phyloP scores from a whole-genome alignment of 1,284 basidiomycete species.

The Cryptococcus depauperatus region DNA sequence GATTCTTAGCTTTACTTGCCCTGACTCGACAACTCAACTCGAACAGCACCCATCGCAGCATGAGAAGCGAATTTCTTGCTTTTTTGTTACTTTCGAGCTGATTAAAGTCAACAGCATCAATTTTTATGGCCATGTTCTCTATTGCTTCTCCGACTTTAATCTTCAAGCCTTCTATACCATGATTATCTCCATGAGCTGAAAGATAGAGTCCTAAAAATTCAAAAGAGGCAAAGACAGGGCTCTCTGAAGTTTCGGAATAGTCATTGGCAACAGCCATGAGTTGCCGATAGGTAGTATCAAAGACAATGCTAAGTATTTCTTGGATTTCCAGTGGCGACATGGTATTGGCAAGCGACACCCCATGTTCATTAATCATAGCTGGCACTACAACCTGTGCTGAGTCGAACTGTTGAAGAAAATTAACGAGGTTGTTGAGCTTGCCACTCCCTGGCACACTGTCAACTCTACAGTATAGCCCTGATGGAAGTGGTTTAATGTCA shows the following conservation, averaged over 20 bases:
- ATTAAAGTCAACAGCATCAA: slow-evolving; percentile 16
- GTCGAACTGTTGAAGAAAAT: slow-evolving; percentile 3
- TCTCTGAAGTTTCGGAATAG: background rate
- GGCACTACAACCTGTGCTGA: background rate
- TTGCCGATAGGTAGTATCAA: slow-evolving; percentile 17
- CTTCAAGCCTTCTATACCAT: background rate
- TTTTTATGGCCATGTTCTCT: slow-evolving; percentile 3
- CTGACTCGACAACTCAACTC: slow-evolving; percentile 45
- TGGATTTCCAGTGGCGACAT: slow-evolving; percentile 18
- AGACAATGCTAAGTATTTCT: slow-evolving; percentile 23
- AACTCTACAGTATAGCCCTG: slow-evolving; percentile 28
- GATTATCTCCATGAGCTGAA: background rate
- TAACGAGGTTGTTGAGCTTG: slow-evolving; percentile 11
- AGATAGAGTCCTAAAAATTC: slow-evolving; percentile 21
- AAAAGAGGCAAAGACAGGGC: slow-evolving; percentile 13
- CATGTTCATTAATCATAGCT: slow-evolving; percentile 6
- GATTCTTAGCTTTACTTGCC: background rate
- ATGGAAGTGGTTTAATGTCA: slow-evolving; percentile 39
- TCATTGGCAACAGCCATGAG: slow-evolving; percentile 17
- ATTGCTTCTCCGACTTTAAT: slow-evolving; percentile 1
- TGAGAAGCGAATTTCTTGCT: slow-evolving; percentile 26
- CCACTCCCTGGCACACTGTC: slow-evolving; percentile 24
- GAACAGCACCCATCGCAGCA: slow-evolving; percentile 56
- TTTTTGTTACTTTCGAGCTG: background rate
- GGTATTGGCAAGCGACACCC: slow-evolving; percentile 15